Percentiles rank a stretch among this genome's conserved stretches.
Conservation (phyloP, 1,284 basidiomycete species). For the Microbotryomycetes sp. region DNA sequence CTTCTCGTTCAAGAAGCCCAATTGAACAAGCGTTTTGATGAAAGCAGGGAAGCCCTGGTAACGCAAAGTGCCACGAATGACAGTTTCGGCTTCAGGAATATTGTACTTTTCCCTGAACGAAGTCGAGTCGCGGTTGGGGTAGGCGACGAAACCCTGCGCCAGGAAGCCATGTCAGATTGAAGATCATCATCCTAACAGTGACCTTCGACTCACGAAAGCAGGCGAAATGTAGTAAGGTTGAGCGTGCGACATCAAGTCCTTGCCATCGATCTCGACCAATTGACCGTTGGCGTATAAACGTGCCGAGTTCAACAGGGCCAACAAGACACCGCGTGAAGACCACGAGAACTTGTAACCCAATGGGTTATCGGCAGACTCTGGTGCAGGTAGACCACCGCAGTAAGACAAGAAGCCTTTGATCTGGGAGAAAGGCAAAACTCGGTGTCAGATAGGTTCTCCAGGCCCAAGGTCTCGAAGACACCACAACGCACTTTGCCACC, state of each 20-base stretch:
- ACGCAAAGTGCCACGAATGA: slow-evolving; percentile 86
- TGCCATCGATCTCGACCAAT: slow-evolving; percentile 55
- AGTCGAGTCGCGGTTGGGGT: slow-evolving; percentile 93
- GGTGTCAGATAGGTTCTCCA: not conserved
- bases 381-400: slow-evolving; percentile 93
- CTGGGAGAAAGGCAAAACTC: slow-evolving; percentile 42
- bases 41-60: slow-evolving; percentile 99
- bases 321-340: slow-evolving; percentile 92
- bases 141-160: slow-evolving; percentile 90
- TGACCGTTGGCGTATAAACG: slow-evolving; percentile 68
- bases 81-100: slow-evolving; percentile 89
- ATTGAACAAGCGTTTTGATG: slow-evolving; percentile 75
- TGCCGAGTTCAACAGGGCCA: slow-evolving; percentile 88
- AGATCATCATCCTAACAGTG: not conserved
- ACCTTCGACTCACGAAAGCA: slow-evolving; percentile 43
- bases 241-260: slow-evolving; percentile 76
- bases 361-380: slow-evolving; percentile 77
- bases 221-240: slow-evolving; percentile 94
- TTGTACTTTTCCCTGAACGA: slow-evolving; percentile 76
- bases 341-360: slow-evolving; percentile 99
- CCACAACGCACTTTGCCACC: slow-evolving; percentile 70
- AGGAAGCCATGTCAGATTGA: not conserved
- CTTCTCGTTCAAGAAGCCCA: slow-evolving; percentile 77
- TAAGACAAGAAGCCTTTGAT: slow-evolving; percentile 92
- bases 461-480: slow-evolving; percentile 4